Base-by-base conservation (phyloP, 225 moss, liverwort and hornwort genomes). In the Pseudoscleropodium purum region DNA sequence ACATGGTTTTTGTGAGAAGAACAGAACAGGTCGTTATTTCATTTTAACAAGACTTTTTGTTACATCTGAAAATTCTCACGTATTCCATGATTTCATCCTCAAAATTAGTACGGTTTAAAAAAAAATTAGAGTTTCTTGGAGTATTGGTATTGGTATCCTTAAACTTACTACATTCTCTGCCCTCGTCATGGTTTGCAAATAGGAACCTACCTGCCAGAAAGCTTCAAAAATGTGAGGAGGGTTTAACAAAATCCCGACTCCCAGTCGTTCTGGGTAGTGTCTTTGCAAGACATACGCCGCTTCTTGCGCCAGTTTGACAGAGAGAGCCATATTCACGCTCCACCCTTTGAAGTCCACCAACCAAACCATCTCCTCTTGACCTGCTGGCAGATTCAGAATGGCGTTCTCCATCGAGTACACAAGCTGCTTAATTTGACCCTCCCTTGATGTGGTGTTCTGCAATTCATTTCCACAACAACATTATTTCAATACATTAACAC, bases 301-400 rank as follows among this genome's bases (percentile, higher is more conserved):
- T 85, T 98, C 98, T 86, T 93, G 95, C 24, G 93, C 92, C 57
- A 93, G 93, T 78, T 91, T 93, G 52, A 98, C 65, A 8, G 96
- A 93, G 12, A 96, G 88, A 23, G 96, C 88, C 85, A 95, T 97
- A 37, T 93, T 93, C 88, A 96, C 74, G 39, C 85, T 92, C 96
- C 96, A 98, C 7, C 94, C 94, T 86, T 97, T 98, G 87, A 98
- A 97, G 87, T 98, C 98, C 23, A 97, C 94, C 91, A 98, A 89
- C 98, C 98, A 98, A 59, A 96, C 93, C 97, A 97, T 97, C 92
- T 97, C 95, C 89, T 98, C 98, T 88, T 96, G 95, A 47, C 89
- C 97, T 31, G 92, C 92, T 1, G 94, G 96, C 86, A 97, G 70
- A 81, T 96, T 96, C 86, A 91, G 18, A 9, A 97, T 92, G 31